Conservation (phyloP, 179 eudicot genomes). For the Patellifolia procumbens region DNA sequence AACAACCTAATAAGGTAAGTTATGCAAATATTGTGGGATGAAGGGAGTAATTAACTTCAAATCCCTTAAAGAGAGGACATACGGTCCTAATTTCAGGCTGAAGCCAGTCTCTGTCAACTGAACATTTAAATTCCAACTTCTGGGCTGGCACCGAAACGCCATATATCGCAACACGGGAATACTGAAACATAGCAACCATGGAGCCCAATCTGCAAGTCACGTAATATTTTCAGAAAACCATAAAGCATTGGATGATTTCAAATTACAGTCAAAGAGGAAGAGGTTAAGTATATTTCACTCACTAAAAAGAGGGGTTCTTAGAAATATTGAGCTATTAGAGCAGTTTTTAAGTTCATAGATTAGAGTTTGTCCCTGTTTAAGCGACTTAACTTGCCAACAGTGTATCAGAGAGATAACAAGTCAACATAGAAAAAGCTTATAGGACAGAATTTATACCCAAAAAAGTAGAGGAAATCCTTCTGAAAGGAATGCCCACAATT, state of each 20-base stretch:
- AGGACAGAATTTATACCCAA: constrained; percentile 58
- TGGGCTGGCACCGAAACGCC: constrained; percentile 74
- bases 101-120: constrained; percentile 52
- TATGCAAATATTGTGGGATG: no score
- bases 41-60: no score
- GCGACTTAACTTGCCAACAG: no score
- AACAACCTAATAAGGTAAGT: no score
- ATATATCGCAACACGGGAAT: constrained; percentile 65
- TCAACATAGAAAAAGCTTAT: background rate
- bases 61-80: constrained; percentile 25
- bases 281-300: background rate
- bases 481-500: constrained; percentile 90
- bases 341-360: background rate
- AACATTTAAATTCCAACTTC: constrained; percentile 57
- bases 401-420: background rate
- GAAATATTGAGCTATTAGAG: background rate
- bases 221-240: constrained; percentile 13
- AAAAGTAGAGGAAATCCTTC: constrained; percentile 85
- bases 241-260: background rate
- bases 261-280: constrained; percentile 3
- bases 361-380: no score
- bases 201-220: constrained; percentile 66
- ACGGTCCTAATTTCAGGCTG: constrained; percentile 58
- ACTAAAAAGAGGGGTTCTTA: background rate
- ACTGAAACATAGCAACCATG: constrained; percentile 87